These are phyloP conservation scores for Heliocybe sulcata DNA, from an alignment of 1,284 basidiomycete species.

Conservation along the genomic window DNA sequence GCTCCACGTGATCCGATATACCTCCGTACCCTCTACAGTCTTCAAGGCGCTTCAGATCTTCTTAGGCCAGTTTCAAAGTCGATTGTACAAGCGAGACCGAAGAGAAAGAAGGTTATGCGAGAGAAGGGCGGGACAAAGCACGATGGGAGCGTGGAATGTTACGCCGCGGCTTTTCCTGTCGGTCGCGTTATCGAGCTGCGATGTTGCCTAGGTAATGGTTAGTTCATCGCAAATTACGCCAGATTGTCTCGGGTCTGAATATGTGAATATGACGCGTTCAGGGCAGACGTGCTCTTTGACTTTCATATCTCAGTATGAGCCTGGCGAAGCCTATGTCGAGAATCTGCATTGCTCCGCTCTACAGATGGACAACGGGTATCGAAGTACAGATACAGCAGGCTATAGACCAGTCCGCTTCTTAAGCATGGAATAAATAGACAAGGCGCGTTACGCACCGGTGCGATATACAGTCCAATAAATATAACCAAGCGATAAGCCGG, in stretches of 20 bases:
- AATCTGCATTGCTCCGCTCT: background rate
- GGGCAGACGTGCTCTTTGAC: background rate
- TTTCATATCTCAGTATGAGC: background rate
- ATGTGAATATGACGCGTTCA: background rate
- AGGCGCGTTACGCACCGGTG: background rate
- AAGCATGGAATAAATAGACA: background rate
- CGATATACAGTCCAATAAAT: background rate
- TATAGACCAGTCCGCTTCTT: background rate
- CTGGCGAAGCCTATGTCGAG: background rate
- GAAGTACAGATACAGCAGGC: background rate
- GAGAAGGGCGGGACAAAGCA: background rate
- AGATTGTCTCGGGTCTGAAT: too few relatives aligned
- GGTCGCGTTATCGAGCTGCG: background rate
- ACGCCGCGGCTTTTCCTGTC: background rate
- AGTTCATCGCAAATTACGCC: too few relatives aligned
- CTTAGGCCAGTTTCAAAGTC: background rate
- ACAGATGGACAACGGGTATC: background rate
- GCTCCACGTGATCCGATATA: background rate
- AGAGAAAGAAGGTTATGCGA: background rate
- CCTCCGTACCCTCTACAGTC: background rate
- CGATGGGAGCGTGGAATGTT: background rate
- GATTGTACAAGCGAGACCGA: background rate
- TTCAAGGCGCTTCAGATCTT: background rate
- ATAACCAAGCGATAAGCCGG: background rate
- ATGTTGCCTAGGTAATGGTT: background rate